Evolutionary conservation across 2,329 filamentous ascomycete genomes (phyloP).

Genomic region (Colletotrichum acutatum): DNA sequence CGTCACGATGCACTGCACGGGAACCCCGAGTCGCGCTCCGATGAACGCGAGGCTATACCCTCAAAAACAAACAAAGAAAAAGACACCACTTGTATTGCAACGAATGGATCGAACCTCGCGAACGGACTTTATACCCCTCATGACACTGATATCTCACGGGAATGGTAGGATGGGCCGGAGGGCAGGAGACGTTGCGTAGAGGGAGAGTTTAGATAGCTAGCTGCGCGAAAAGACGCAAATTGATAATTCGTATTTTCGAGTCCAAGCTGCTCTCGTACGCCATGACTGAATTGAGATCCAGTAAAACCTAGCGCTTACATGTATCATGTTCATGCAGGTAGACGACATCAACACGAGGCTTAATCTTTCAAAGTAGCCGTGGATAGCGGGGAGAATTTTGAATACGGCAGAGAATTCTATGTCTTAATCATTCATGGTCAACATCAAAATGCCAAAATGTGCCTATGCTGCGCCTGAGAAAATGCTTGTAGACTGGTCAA

Average conservation of each 20-base stretch:
- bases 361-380: no score
- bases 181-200: background rate
- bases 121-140: slow-evolving; percentile 16
- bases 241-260: slow-evolving; percentile 9
- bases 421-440: slow-evolving; percentile 7
- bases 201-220: background rate
- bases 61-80: slow-evolving; percentile 12
- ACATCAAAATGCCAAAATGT: slow-evolving; percentile 14
- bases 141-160: background rate
- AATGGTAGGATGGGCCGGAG: background rate
- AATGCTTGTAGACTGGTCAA: slow-evolving; percentile 1
- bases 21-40: background rate
- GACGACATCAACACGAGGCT: background rate
- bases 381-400: no score
- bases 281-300: background rate
- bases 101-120: background rate
- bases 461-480: slow-evolving; percentile 14
- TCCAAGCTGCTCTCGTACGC: background rate
- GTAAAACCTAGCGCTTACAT: background rate
- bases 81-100: slow-evolving; percentile 3
- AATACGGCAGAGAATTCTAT: background rate
- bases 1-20: background rate
- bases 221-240: slow-evolving; percentile 13
- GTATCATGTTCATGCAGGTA: background rate
- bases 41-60: background rate